Base-by-base conservation (phyloP, 352 stramenopile species). In the Saprolegnia parasitica region DNA sequence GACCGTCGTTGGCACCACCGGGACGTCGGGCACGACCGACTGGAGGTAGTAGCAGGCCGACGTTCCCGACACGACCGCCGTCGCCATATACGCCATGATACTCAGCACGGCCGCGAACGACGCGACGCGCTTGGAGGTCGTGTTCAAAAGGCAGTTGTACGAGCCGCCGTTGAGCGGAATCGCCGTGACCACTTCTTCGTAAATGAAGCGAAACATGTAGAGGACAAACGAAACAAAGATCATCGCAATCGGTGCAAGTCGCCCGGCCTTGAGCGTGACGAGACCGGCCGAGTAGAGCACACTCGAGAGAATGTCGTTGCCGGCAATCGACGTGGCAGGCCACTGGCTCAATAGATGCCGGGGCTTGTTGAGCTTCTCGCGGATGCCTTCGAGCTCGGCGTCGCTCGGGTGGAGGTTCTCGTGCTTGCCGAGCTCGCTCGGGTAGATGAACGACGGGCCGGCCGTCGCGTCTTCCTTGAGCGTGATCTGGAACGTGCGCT, bases 61-160 rank as follows among this genome's bases (percentile, higher is more conserved):
- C 0, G 79, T 90, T 40, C 74, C 80, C 5, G 82, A 90, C 24
- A 90, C 79, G 11, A 90, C 82, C 0, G 86, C 91, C 0, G 91
- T 97, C 6, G 91, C 90, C 55, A 97, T 80, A 73, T 97, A 97
- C 37, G 87, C 93, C 68, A 97, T 94, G 65, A 97, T 90, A 9
- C 88, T 87, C 35, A 97, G 83, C 0, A 86, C 88, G 6, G 91
- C 90, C 9, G 91, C 91, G 8, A 96, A 78, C 0, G 88, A 88
- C 20, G 91, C 91, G 39, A 90, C 83, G 66, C 81, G 76, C 77
- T 97, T 97, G 55, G 81, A 93, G n/a, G 90, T 97, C 13, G 88
- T 95, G 73, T 97, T 97, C 18, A 97, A 78, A 35, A 97, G 74
- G n/a, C 96, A 81, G 64, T 97, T 97, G 75, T 97, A 97, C 9